Evolutionary conservation across 495 filamentous ascomycete species (phyloP).

Genomic region (Daldinia childiae): DNA sequence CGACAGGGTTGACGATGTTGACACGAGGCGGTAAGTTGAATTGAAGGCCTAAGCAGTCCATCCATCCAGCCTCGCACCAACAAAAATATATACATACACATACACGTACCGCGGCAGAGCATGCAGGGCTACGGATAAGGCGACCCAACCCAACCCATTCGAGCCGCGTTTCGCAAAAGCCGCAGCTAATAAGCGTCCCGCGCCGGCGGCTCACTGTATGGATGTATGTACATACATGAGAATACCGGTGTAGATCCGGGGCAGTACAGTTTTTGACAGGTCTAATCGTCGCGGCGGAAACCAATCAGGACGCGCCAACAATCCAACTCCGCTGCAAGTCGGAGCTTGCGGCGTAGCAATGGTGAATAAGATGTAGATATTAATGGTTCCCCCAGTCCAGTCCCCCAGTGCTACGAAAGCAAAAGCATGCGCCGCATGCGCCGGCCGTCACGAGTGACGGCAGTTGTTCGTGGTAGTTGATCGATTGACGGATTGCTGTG

Average conservation of each 20-base stretch:
- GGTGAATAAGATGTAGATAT: no score
- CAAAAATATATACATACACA: background rate
- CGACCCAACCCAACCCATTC: background rate
- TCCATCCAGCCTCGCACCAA: background rate
- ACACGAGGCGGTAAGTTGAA: constrained; percentile 2
- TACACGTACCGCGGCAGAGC: background rate
- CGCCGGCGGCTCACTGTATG: background rate
- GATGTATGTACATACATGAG: background rate
- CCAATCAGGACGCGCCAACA: constrained; percentile 12
- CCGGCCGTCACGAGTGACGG: background rate
- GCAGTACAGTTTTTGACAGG: constrained; percentile 1
- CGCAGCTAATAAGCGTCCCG: background rate
- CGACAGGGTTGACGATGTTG: background rate
- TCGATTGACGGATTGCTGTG: no score
- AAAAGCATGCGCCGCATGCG: constrained; percentile 3
- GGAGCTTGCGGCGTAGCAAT: background rate
- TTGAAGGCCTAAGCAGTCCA: background rate
- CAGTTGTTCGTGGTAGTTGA: background rate
- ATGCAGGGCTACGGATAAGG: background rate
- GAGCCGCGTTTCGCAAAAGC: constrained; percentile 9
- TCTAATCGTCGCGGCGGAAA: constrained; percentile 1
- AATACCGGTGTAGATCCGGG: constrained; percentile 29
- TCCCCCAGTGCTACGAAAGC: background rate
- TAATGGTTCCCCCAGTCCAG: background rate
- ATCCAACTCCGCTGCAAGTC: background rate